Base-by-base conservation (phyloP, 2,329 filamentous ascomycete genomes). In the Microsporum audouinii region DNA sequence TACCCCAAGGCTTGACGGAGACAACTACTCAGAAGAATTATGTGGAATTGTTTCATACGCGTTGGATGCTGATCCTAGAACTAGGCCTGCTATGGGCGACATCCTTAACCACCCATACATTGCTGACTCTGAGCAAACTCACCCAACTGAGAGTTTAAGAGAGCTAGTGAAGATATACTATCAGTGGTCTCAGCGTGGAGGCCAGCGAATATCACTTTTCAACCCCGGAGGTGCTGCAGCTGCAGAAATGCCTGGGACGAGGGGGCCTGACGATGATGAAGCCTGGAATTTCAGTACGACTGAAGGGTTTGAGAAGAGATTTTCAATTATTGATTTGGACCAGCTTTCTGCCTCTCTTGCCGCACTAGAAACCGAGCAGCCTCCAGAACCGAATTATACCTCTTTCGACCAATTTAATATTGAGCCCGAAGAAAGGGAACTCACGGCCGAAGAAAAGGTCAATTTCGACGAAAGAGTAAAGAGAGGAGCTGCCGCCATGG, bases 231-330 rank as follows among this genome's bases (percentile, higher is more conserved):
- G 83, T 63, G 83, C 83, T 14, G 78, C 77, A 14, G 79, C 79
- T 10, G 82, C 83, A 36, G 78, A 82, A 62, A 71, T 79, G 34
- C 77, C 79, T 33, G 66, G 68, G 39, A 65, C 68, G 10, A 73
- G 76, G 31, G 74, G 78, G 2, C 68, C 73, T 5, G 69, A 75
- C 0, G 75, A 78, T n/a, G 53, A 43, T 2, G 80, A 82, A 45
- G 82, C 84, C 63, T 86, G 84, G 84, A 85, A 84, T 61, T 86
- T 86, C 68, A 85, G 82, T 66, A 84, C 82, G 3, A 84, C 82
- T 1, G 81, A 82, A 64, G 79, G 81, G 12, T 85, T 85, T 65
- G 81, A 85, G 63, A 74, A 76, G 61, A 69, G 78, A 38, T 77
- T 79, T 57, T 79, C 78, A 1, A 73, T 78, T 47, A 74, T 79